These are phyloP conservation scores for Camellia sinensis DNA, from an alignment of 148 eudicot genomes.

Conservation along the genomic window DNA sequence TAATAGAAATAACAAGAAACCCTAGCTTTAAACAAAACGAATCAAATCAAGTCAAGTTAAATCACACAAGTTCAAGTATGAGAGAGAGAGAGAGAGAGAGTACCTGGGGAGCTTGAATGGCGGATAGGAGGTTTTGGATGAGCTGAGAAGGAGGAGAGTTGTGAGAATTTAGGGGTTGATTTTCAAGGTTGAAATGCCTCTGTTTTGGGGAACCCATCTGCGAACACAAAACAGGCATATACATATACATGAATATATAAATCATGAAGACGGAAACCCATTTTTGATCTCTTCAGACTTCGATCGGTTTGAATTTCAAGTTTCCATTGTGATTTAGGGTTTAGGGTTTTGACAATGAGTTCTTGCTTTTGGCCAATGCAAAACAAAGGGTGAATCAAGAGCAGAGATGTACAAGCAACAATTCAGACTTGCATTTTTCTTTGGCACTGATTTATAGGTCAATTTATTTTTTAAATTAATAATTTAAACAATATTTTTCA, in stretches of 20 bases:
- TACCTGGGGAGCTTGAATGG: conserved; percentile 21
- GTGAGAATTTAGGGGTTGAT: background rate
- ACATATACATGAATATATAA: too few relatives aligned
- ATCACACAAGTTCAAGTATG: background rate
- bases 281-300: background rate
- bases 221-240: background rate
- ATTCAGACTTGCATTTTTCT: too few relatives aligned
- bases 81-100: background rate
- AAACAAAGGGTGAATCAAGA: too few relatives aligned
- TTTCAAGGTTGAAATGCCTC: background rate
- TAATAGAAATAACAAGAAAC: background rate
- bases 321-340: too few relatives aligned
- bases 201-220: background rate
- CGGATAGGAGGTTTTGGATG: conserved; percentile 12
- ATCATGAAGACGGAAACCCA: background rate
- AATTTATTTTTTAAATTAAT: too few relatives aligned
- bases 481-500: too few relatives aligned
- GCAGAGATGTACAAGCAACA: too few relatives aligned
- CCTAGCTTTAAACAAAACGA: background rate
- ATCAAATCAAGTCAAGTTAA: background rate
- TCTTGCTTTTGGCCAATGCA: too few relatives aligned
- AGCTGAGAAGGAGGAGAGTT: background rate
- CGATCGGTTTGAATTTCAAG: background rate
- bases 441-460: too few relatives aligned
- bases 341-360: too few relatives aligned